A percentile compares a stretch with the other conserved stretches of the same genome.
Conservation (phyloP, 805 yeast species). For the Danielia reshetovae region DNA sequence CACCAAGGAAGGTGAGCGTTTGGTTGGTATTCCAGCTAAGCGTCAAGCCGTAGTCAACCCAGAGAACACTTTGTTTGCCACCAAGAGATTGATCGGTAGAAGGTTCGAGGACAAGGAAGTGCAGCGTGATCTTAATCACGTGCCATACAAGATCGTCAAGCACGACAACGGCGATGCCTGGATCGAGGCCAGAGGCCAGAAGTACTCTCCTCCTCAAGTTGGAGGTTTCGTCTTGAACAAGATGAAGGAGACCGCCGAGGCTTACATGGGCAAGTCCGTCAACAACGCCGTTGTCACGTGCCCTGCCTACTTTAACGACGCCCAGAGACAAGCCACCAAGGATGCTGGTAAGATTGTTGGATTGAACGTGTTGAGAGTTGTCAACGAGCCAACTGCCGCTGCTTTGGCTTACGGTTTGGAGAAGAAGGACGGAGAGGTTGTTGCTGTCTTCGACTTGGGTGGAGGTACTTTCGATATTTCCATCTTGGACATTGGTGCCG, state of each 20-base stretch:
- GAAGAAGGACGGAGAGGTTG: constrained; percentile 75
- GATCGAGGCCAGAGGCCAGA: constrained; percentile 85
- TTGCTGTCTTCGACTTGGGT: constrained; percentile 96
- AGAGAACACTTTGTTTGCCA: constrained; percentile 88
- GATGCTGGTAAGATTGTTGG: constrained; percentile 98
- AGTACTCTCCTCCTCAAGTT: constrained; percentile 91
- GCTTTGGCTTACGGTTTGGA: constrained; percentile 95
- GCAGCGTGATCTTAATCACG: constrained; percentile 81
- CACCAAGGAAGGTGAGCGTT: constrained; percentile 76
- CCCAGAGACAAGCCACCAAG: constrained; percentile 91
- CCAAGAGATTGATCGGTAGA: constrained; percentile 92
- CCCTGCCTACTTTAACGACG: constrained; percentile 87
- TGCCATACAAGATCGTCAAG: constrained; percentile 87
- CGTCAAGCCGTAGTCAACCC: constrained; percentile 95
- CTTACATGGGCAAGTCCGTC: constrained; percentile 80
- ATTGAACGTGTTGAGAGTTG: constrained; percentile 82
- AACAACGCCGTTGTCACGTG: constrained; percentile 89
- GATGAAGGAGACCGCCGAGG: constrained; percentile 98
- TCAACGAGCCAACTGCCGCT: constrained; percentile 90
- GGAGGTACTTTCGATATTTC: constrained; percentile 99
- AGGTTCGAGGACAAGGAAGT: constrained; percentile 87
- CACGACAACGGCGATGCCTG: constrained; percentile 95
- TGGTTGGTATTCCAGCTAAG: constrained; percentile 93
- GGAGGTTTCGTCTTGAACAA: constrained; percentile 91
- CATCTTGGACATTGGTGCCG: constrained; percentile 92